A percentile compares a stretch with the other conserved stretches of the same genome.
These are phyloP conservation scores for Pleurostoma richardsiae DNA, from an alignment of 2,329 filamentous ascomycete species.

Conservation along the genomic window DNA sequence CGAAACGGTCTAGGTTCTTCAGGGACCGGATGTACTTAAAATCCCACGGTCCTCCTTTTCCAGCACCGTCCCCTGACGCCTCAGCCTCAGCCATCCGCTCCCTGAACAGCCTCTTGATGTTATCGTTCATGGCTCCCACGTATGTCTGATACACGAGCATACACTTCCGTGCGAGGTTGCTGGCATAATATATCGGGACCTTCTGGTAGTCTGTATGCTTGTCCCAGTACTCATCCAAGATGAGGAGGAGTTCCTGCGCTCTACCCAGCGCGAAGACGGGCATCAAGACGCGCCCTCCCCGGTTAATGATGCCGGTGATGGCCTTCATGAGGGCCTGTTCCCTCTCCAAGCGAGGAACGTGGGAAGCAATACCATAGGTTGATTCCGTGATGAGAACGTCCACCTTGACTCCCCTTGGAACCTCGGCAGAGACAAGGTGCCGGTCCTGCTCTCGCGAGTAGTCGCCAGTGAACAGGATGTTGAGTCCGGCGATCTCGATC, in stretches of 20 bases:
- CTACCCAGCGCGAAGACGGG: slow-evolving; percentile 92
- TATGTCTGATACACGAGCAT: slow-evolving; percentile 99
- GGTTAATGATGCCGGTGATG: slow-evolving; percentile 84
- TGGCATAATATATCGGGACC: slow-evolving; percentile 95
- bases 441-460: slow-evolving; percentile 95
- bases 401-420: slow-evolving; percentile 83
- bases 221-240: slow-evolving; percentile 95
- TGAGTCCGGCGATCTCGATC: slow-evolving; percentile 93
- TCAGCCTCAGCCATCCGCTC: slow-evolving; percentile 90
- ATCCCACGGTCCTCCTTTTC: slow-evolving; percentile 89
- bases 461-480: slow-evolving; percentile 95
- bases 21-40: slow-evolving; percentile 91
- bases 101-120: slow-evolving; percentile 92
- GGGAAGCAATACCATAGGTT: slow-evolving; percentile 92
- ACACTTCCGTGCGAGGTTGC: slow-evolving; percentile 89
- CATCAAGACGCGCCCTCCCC: slow-evolving; percentile 87
- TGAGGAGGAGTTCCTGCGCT: slow-evolving; percentile 89
- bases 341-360: slow-evolving; percentile 83
- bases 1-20: slow-evolving; percentile 90
- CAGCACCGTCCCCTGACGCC: slow-evolving; percentile 66
- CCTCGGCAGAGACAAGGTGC: slow-evolving; percentile 89
- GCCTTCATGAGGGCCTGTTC: slow-evolving; percentile 95
- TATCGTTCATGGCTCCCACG: slow-evolving; percentile 97
- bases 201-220: slow-evolving; percentile 85
- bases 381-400: slow-evolving; percentile 97